Percentiles rank a stretch among this genome's conserved stretches.
Conservation (phyloP, 2,329 filamentous ascomycete genomes). For the Coniochaeta sp. region DNA sequence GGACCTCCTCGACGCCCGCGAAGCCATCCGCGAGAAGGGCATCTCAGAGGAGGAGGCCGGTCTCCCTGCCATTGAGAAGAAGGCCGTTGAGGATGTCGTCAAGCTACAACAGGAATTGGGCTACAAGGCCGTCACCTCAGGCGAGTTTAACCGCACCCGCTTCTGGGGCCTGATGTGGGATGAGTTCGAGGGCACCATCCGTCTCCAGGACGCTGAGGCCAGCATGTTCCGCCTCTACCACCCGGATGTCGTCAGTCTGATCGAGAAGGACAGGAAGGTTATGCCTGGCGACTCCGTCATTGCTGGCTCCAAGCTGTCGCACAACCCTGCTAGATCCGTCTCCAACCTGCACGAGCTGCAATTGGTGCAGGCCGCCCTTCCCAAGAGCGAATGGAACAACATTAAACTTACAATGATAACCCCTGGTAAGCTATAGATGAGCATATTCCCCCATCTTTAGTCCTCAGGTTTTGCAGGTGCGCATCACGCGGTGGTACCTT, state of each 20-base stretch:
- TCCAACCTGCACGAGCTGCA: slow-evolving; percentile 43
- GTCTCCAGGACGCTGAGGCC: slow-evolving; percentile 41
- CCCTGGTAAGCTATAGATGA: background rate
- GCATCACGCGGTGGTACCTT: background rate
- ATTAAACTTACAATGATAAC: slow-evolving; percentile 50
- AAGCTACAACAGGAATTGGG: slow-evolving; percentile 60
- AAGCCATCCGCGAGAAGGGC: slow-evolving; percentile 49
- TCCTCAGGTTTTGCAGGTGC: background rate
- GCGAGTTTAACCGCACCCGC: slow-evolving; percentile 55
- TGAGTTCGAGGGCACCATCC: slow-evolving; percentile 40
- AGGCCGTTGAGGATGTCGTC: slow-evolving; percentile 59
- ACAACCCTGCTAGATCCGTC: slow-evolving; percentile 30
- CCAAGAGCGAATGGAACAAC: slow-evolving; percentile 38
- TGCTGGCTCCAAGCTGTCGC: slow-evolving; percentile 36
- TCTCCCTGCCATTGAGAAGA: slow-evolving; percentile 54
- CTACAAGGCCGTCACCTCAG: slow-evolving; percentile 59
- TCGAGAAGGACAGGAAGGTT: slow-evolving; percentile 43
- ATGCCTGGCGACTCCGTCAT: slow-evolving; percentile 51
- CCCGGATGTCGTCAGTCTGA: slow-evolving; percentile 45
- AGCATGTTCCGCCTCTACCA: slow-evolving; percentile 47
- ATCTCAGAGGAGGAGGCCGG: slow-evolving; percentile 42
- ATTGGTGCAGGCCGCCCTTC: slow-evolving; percentile 36
- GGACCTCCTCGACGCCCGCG: slow-evolving; percentile 38
- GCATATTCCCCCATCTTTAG: background rate
- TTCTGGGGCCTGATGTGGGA: slow-evolving; percentile 48